A percentile compares a stretch with the other conserved stretches of the same genome.
Evolutionary conservation across 2,329 filamentous ascomycete species (phyloP).

Genomic region (Ceratocystis huliohia): DNA sequence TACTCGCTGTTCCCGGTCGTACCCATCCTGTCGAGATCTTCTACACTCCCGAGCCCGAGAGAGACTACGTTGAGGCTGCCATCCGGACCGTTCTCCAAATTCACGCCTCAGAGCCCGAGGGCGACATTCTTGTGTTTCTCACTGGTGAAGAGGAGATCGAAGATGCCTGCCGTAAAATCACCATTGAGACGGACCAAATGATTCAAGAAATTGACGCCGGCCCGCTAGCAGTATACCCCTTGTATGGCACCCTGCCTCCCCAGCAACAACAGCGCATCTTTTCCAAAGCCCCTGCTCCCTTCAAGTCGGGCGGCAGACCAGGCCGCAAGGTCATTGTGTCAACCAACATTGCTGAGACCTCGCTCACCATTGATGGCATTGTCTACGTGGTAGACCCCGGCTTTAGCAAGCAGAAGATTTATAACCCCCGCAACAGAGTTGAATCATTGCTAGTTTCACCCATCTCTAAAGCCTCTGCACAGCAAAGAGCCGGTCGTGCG

Average conservation of each 20-base stretch:
- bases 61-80: conserved; percentile 92
- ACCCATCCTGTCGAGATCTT: conserved; percentile 97
- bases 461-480: conserved; percentile 93
- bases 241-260: conserved; percentile 87
- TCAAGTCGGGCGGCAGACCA: conserved; percentile 62
- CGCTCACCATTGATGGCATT: conserved; percentile 94
- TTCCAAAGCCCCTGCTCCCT: conserved; percentile 65
- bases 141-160: conserved; percentile 99
- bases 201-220: conserved; percentile 81
- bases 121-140: conserved; percentile 86
- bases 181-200: conserved; percentile 82
- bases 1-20: conserved; percentile 86
- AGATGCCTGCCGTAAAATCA: conserved; percentile 85
- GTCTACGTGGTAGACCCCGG: conserved; percentile 98
- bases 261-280: conserved; percentile 93
- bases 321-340: conserved; percentile 91
- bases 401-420: conserved; percentile 99
- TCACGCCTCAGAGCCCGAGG: conserved; percentile 81
- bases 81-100: conserved; percentile 93
- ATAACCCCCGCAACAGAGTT: conserved; percentile 91
- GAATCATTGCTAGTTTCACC: conserved; percentile 95
- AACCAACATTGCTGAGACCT: conserved; percentile 97
- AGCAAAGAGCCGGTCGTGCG: conserved; percentile 95
- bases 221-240: conserved; percentile 76
- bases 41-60: conserved; percentile 91